These are phyloP conservation scores for Cyberlindnera petersonii DNA, from an alignment of 805 yeast genomes.

Conservation along the genomic window DNA sequence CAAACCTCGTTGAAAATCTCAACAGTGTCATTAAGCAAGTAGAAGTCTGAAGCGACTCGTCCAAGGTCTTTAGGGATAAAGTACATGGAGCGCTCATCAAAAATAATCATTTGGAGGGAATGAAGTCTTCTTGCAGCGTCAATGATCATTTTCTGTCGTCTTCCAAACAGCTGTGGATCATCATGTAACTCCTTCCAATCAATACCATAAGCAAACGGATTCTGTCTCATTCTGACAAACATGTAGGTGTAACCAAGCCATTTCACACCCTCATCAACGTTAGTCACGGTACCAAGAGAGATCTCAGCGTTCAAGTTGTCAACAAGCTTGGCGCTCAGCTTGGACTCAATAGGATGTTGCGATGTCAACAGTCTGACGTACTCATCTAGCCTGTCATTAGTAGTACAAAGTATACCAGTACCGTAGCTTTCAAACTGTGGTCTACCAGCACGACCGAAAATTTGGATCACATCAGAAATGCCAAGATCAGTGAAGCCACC, in stretches of 20 bases:
- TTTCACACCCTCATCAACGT: slow-evolving; percentile 87
- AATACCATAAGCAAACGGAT: slow-evolving; percentile 89
- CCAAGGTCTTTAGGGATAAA: slow-evolving; percentile 87
- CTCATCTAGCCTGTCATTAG: slow-evolving; percentile 77
- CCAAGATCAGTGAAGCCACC: slow-evolving; percentile 96
- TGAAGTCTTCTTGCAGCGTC: slow-evolving; percentile 84
- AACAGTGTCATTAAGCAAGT: slow-evolving; percentile 75
- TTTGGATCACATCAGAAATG: slow-evolving; percentile 94
- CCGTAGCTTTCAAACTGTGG: slow-evolving; percentile 94
- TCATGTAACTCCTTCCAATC: slow-evolving; percentile 80
- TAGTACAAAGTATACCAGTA: slow-evolving; percentile 86
- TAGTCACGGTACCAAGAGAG: slow-evolving; percentile 91
- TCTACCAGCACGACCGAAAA: slow-evolving; percentile 98
- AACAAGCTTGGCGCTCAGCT: slow-evolving; percentile 67
- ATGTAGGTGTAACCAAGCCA: slow-evolving; percentile 98
- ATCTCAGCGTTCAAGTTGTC: slow-evolving; percentile 97
- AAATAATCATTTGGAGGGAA: slow-evolving; percentile 85
- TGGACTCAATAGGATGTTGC: slow-evolving; percentile 94
- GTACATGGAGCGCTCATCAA: slow-evolving; percentile 78
- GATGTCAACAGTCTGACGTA: slow-evolving; percentile 86
- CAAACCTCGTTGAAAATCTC: slow-evolving; percentile 86
- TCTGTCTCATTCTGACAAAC: slow-evolving; percentile 90
- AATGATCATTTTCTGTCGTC: slow-evolving; percentile 71
- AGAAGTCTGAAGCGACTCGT: slow-evolving; percentile 91
- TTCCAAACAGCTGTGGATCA: slow-evolving; percentile 74